Conservation (phyloP, 768 basidiomycete species). For the Suillus variegatus region DNA sequence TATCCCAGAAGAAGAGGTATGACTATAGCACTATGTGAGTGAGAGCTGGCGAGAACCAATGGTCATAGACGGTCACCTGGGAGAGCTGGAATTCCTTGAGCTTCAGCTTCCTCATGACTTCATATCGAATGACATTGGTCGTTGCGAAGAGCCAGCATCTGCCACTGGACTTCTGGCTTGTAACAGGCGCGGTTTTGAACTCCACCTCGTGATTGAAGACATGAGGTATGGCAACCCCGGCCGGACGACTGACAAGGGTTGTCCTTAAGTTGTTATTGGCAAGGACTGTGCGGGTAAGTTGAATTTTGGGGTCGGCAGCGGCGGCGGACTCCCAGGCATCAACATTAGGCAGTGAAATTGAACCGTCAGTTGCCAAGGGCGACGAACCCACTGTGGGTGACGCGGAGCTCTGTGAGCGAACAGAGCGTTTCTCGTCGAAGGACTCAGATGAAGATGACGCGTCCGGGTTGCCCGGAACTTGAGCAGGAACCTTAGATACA, state of each 20-base stretch:
- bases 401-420: not conserved
- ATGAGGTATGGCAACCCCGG: conserved; percentile 64
- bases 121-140: conserved; percentile 82
- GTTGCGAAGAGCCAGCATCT: conserved; percentile 97
- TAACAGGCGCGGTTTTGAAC: conserved; percentile 81
- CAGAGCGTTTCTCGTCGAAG: conserved; percentile 27
- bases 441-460: conserved; percentile 16
- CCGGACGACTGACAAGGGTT: conserved; percentile 63
- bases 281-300: conserved; percentile 77
- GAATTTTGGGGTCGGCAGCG: conserved; percentile 55
- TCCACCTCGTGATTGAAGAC: conserved; percentile 83
- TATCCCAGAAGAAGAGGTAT: conserved; percentile 96
- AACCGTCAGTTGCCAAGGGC: conserved; percentile 54
- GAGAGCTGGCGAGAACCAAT: conserved; percentile 10
- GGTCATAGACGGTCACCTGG: conserved; percentile 50
- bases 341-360: conserved; percentile 59
- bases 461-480: conserved; percentile 7
- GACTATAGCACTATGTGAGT: conserved; percentile 42
- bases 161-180: conserved; percentile 85
- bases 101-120: conserved; percentile 82
- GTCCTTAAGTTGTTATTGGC: conserved; percentile 65
- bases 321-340: conserved; percentile 67
- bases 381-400: not conserved
- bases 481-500: conserved; percentile 25
- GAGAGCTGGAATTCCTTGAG: conserved; percentile 90